phyloP scores from a whole-genome alignment of 306 rosid species.

The Carpinus fangiana region DNA sequence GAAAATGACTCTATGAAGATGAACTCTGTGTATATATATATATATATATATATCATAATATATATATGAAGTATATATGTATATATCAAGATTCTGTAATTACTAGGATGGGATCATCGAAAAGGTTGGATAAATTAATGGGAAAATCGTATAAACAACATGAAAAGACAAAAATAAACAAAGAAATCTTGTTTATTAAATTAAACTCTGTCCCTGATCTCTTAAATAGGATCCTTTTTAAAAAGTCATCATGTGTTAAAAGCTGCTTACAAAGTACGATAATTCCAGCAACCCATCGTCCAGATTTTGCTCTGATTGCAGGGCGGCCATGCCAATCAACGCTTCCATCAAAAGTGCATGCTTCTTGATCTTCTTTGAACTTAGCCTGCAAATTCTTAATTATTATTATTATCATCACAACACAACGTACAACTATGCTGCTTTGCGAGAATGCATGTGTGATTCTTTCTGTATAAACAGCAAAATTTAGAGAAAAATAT shows the following conservation, averaged over 20 bases:
- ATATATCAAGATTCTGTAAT: too few species aligned
- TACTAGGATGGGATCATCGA: too few species aligned
- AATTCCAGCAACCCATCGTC: slow-evolving; percentile 86
- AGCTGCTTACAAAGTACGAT: slow-evolving; percentile 78
- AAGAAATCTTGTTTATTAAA: neutral
- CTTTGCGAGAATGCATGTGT: slow-evolving; percentile 5
- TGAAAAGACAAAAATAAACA: neutral
- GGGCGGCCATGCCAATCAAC: slow-evolving; percentile 79
- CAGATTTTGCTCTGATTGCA: slow-evolving; percentile 81
- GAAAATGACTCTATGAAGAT: neutral
- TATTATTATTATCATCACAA: neutral
- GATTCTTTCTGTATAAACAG: neutral
- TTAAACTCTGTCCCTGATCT: neutral
- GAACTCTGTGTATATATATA: too few species aligned
- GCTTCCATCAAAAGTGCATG: slow-evolving; percentile 77
- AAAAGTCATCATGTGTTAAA: neutral
- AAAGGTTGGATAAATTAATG: neutral
- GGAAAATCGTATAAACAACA: neutral
- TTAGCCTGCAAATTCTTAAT: slow-evolving; percentile 34
- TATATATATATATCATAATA: too few species aligned
- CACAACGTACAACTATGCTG: neutral
- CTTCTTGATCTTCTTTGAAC: slow-evolving; percentile 56
- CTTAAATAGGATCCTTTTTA: neutral
- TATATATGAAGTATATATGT: too few species aligned
- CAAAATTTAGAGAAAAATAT: neutral